Base-by-base conservation (phyloP, 2,329 filamentous ascomycete genomes). In the Didymella pinodella region DNA sequence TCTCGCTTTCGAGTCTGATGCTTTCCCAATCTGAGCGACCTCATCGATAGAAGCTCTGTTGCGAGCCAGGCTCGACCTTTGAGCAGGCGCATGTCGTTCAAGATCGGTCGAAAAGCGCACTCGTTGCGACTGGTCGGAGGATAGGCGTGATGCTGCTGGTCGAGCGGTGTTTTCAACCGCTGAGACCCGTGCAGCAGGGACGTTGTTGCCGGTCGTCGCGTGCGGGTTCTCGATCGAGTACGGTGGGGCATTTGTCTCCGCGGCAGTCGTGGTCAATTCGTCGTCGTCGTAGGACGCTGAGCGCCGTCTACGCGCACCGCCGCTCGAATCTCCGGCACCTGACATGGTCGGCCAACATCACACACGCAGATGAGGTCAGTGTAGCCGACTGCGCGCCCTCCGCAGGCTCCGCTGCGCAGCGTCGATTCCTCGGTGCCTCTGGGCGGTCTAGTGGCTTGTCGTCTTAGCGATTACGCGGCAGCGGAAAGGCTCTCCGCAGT, bases 71-170 rank as follows among this genome's bases (percentile, higher is more conserved):
- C 65, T 62, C n/a, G 66, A 31, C 40, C 52, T 55, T 22, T 67
- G 65, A 31, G 48, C 59, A 2, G 60, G 54, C 20, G 31, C 64
- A 65, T 70, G 62, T 31, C 66, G 65, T 59, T 76, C 71, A 45
- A 75, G 40, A 43, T 78, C 75, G 45, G 74, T 71, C 2, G 75
- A 78, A 61, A 78, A 78, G 48, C 75, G 73, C 8, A 78, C 75
- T 46, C 74, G 70, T 25, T 67, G 70, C 7, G 68, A 58, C 7
- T 63, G 64, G 43, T 76, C 72, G 26, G 71, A 66, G 7, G 73
- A 71, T 1, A 67, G 36, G 46, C 69, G 71, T 36, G 71, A 65
- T 41, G 69, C 53, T 1, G 70, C 65, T 3, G 71, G 70, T 38
- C 68, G 63, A 20, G 69, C 65, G 26, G 66, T 43, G 54, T 44